phyloP scores from a whole-genome alignment of 108 stramenopile species.

The Schizochytrium sp. region DNA sequence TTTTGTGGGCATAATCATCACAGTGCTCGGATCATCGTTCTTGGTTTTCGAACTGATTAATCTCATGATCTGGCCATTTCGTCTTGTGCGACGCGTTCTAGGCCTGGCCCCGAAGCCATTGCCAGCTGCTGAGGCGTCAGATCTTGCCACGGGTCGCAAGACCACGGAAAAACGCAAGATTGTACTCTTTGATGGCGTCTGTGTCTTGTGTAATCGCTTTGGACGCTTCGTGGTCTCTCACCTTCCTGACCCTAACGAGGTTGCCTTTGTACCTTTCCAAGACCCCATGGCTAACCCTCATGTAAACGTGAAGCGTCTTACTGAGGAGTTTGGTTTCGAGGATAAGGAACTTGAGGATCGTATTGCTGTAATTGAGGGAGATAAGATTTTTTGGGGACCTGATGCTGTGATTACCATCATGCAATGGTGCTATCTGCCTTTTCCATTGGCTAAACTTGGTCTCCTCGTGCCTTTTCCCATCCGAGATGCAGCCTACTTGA shows the following conservation, averaged over 20 bases:
- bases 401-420: conserved; percentile 7
- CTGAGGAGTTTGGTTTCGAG: conserved; percentile 38
- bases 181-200: conserved; percentile 53
- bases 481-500: conserved; percentile 9
- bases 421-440: conserved; percentile 40
- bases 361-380: conserved; percentile 15
- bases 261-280: conserved; percentile 36
- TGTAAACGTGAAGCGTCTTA: not conserved
- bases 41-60: not conserved
- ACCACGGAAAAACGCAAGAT: conserved; percentile 30
- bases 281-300: conserved; percentile 45
- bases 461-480: conserved; percentile 25
- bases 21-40: not conserved
- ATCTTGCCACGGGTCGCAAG: conserved; percentile 38
- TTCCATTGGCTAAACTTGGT: conserved; percentile 3
- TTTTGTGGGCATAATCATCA: not conserved
- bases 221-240: not conserved
- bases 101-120: not conserved
- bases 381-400: conserved; percentile 1
- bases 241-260: not conserved
- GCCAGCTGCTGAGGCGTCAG: not conserved
- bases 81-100: not conserved
- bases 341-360: not conserved
- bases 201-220: conserved; percentile 49
- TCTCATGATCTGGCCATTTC: conserved; percentile 37